Conservation (phyloP, 2,329 filamentous ascomycete genomes). For the Arthrobotrys entomopaga region DNA sequence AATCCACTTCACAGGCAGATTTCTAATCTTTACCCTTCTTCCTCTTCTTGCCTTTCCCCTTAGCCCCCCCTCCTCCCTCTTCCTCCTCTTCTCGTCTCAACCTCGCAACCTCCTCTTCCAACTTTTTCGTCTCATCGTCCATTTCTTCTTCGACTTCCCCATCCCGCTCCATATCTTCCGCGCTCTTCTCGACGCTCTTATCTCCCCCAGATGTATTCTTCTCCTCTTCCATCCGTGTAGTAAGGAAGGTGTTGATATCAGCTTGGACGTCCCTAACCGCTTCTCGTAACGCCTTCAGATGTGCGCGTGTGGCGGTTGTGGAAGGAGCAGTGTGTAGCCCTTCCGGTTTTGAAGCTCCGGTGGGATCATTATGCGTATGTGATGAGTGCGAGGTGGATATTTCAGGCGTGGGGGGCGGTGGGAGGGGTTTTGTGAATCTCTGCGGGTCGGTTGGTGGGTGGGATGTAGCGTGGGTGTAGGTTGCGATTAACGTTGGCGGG, state of each 20-base stretch:
- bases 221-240: slow-evolving; percentile 43
- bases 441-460: slow-evolving; percentile 30
- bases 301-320: slow-evolving; percentile 21
- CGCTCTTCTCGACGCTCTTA: slow-evolving; percentile 19
- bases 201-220: slow-evolving; percentile 10
- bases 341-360: slow-evolving; percentile 22
- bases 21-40: slow-evolving; percentile 34
- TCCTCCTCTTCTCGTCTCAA: slow-evolving; percentile 38
- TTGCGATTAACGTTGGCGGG: slow-evolving; percentile 35
- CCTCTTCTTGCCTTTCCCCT: slow-evolving; percentile 35
- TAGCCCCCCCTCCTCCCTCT: slow-evolving; percentile 25
- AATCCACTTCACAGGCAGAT: neutral
- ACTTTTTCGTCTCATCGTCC: slow-evolving; percentile 50
- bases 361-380: slow-evolving; percentile 39
- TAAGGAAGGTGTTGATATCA: slow-evolving; percentile 43
- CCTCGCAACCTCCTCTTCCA: slow-evolving; percentile 47
- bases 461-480: slow-evolving; percentile 32
- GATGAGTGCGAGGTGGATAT: slow-evolving; percentile 33
- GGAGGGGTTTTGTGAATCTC: slow-evolving; percentile 22
- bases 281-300: slow-evolving; percentile 25
- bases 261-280: slow-evolving; percentile 34
- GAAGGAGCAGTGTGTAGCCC: slow-evolving; percentile 28
- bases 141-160: slow-evolving; percentile 50
- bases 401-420: slow-evolving; percentile 45
- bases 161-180: slow-evolving; percentile 51